These are phyloP conservation scores for Leucocoprinus sp. DNA, from an alignment of 768 basidiomycete genomes.

Conservation along the genomic window DNA sequence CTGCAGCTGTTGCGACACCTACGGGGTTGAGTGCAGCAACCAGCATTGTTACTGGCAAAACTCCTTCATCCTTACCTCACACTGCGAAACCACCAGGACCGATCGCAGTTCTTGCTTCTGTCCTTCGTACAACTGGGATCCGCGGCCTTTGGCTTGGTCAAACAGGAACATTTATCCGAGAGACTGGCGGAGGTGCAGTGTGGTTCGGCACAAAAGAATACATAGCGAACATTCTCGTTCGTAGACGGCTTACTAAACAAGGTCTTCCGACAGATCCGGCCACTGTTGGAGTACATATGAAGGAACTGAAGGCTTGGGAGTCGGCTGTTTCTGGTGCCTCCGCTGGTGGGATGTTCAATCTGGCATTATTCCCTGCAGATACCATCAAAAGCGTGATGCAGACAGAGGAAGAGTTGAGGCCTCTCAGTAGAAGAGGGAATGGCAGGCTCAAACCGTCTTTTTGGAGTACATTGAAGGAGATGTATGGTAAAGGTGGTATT, in stretches of 20 bases:
- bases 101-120: conserved; percentile 51
- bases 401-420: conserved; percentile 82
- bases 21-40: conserved; percentile 13
- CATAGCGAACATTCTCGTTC: conserved; percentile 52
- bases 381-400: conserved; percentile 92
- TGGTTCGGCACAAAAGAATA: conserved; percentile 92
- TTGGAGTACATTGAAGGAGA: conserved; percentile 50
- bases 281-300: conserved; percentile 1
- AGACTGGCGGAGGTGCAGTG: conserved; percentile 82
- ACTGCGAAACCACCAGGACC: conserved; percentile 57
- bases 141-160: conserved; percentile 96
- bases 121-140: conserved; percentile 60
- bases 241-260: conserved; percentile 30
- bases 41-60: conserved; percentile 11
- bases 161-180: conserved; percentile 86
- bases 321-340: conserved; percentile 80
- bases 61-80: conserved; percentile 1
- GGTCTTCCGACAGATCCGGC: conserved; percentile 1
- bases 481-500: conserved; percentile 72
- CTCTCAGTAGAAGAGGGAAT: conserved; percentile 16
- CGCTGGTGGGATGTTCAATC: conserved; percentile 79
- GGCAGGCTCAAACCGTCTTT: conserved; percentile 32
- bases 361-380: conserved; percentile 93
- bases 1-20: conserved; percentile 16
- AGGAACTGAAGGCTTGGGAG: conserved; percentile 61